A percentile compares a stretch with the other conserved stretches of the same genome.
Conservation (phyloP, 2,329 filamentous ascomycete species). For the Macrophomina tecta region DNA sequence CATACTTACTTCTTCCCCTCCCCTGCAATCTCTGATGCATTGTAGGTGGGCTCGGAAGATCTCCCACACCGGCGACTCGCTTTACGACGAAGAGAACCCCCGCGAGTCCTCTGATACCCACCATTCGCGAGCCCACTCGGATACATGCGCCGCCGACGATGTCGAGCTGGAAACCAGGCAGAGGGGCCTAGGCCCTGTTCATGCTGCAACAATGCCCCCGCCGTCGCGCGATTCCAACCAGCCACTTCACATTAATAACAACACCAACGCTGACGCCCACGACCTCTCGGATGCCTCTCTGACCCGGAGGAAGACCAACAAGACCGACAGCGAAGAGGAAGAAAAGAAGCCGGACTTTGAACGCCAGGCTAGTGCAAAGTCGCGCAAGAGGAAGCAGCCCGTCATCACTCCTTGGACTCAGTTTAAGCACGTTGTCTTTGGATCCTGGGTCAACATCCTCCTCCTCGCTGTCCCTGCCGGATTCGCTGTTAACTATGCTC, state of each 20-base stretch:
- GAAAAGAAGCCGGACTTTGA: slow-evolving; percentile 4
- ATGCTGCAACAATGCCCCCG: slow-evolving; percentile 18
- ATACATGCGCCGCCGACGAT: slow-evolving; percentile 6
- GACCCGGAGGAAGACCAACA: slow-evolving; percentile 3
- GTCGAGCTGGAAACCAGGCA: slow-evolving; percentile 5
- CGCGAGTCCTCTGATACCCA: slow-evolving; percentile 16
- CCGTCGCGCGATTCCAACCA: slow-evolving; percentile 7
- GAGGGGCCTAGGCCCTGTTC: background rate
- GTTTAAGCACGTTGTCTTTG: slow-evolving; percentile 75
- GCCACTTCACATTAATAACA: background rate
- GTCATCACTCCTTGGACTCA: slow-evolving; percentile 53
- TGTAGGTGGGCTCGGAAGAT: slow-evolving; percentile 23
- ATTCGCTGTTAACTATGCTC: slow-evolving; percentile 71
- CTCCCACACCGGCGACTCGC: slow-evolving; percentile 21
- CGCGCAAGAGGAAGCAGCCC: slow-evolving; percentile 18
- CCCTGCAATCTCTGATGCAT: background rate
- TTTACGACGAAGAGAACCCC: slow-evolving; percentile 40
- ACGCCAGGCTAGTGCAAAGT: slow-evolving; percentile 11
- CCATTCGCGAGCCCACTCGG: slow-evolving; percentile 22
- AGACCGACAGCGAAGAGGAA: background rate
- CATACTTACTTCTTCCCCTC: background rate
- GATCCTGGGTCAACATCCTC: slow-evolving; percentile 86
- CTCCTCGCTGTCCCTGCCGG: slow-evolving; percentile 79
- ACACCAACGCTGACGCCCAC: background rate
- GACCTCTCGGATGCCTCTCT: slow-evolving; percentile 1